phyloP scores from a whole-genome alignment of 1,284 basidiomycete genomes.

The Bjerkandera adusta region DNA sequence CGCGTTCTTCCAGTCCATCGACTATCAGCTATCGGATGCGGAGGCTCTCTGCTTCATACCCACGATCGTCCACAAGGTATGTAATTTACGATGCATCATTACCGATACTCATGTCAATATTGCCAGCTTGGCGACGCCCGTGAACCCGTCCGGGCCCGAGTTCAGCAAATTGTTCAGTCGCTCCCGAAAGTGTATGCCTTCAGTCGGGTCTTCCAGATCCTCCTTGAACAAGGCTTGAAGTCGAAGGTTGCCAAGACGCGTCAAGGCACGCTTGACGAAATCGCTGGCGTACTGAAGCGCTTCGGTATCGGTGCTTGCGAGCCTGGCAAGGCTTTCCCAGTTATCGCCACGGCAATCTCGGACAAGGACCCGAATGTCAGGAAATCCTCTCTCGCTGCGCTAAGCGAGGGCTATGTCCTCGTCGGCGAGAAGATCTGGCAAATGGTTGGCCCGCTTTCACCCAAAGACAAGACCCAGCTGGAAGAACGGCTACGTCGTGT shows the following conservation, averaged over 20 bases:
- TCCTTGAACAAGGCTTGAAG: slow-evolving; percentile 84
- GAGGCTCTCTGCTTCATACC: slow-evolving; percentile 92
- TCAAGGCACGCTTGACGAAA: slow-evolving; percentile 82
- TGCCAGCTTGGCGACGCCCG: slow-evolving; percentile 77
- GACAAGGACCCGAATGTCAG: slow-evolving; percentile 88
- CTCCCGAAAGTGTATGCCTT: slow-evolving; percentile 84
- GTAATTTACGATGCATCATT: slow-evolving; percentile 16
- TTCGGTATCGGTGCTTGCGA: slow-evolving; percentile 84
- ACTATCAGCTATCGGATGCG: slow-evolving; percentile 83
- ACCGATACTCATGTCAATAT: slow-evolving; percentile 11
- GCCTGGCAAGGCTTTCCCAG: slow-evolving; percentile 76
- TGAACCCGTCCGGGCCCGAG: slow-evolving; percentile 69
- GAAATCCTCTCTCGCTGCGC: slow-evolving; percentile 74
- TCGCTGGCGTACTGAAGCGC: slow-evolving; percentile 75
- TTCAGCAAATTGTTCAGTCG: slow-evolving; percentile 70
- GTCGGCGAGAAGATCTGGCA: slow-evolving; percentile 87
- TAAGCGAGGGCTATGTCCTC: slow-evolving; percentile 82
- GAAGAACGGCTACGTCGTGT: slow-evolving; percentile 89
- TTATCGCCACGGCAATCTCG: slow-evolving; percentile 79
- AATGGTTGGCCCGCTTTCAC: slow-evolving; percentile 71
- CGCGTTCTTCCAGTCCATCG: slow-evolving; percentile 65
- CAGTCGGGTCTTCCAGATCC: slow-evolving; percentile 84
- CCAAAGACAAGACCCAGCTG: slow-evolving; percentile 89
- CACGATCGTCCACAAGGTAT: slow-evolving; percentile 87
- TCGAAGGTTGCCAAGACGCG: slow-evolving; percentile 91